phyloP scores from a whole-genome alignment of 2,329 filamentous ascomycete species.

The Eurotiales sp. region DNA sequence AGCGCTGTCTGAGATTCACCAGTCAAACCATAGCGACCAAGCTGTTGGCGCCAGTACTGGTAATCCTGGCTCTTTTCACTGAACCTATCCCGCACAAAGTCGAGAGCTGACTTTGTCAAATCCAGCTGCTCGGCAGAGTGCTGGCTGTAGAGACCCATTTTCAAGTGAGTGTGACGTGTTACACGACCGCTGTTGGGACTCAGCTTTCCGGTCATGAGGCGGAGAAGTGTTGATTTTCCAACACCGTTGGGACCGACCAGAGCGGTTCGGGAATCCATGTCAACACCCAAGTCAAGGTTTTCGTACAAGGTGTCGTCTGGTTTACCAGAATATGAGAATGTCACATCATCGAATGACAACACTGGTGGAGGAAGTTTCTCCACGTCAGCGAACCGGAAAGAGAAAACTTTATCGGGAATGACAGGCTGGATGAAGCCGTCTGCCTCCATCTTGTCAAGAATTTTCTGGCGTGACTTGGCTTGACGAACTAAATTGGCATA shows the following conservation, averaged over 20 bases:
- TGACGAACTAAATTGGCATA: slow-evolving; percentile 99
- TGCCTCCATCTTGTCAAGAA: slow-evolving; percentile 99
- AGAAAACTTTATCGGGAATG: slow-evolving; percentile 79
- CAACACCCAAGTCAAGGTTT: slow-evolving; percentile 94
- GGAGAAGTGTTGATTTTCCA: slow-evolving; percentile 93
- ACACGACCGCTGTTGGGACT: slow-evolving; percentile 78
- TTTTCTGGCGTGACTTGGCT: slow-evolving; percentile 99
- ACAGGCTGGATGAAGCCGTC: slow-evolving; percentile 97
- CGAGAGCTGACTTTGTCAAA: slow-evolving; percentile 92
- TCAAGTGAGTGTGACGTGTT: slow-evolving; percentile 93
- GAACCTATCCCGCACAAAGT: slow-evolving; percentile 98
- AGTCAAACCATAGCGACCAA: slow-evolving; percentile 87
- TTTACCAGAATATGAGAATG: slow-evolving; percentile 94
- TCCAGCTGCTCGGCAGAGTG: slow-evolving; percentile 98
- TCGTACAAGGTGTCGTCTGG: slow-evolving; percentile 89
- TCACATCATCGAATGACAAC: slow-evolving; percentile 92
- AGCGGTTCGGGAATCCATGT: slow-evolving; percentile 98
- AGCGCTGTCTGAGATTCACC: slow-evolving; percentile 93
- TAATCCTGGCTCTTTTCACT: slow-evolving; percentile 85
- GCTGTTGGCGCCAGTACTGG: slow-evolving; percentile 98
- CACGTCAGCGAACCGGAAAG: slow-evolving; percentile 96
- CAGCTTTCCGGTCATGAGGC: slow-evolving; percentile 94
- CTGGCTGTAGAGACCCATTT: slow-evolving; percentile 96
- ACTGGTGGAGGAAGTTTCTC: slow-evolving; percentile 99
- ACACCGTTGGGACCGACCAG: slow-evolving; percentile 99